These are phyloP conservation scores for Rhododendron griersonianum DNA, from an alignment of 148 eudicot genomes.

Conservation along the genomic window DNA sequence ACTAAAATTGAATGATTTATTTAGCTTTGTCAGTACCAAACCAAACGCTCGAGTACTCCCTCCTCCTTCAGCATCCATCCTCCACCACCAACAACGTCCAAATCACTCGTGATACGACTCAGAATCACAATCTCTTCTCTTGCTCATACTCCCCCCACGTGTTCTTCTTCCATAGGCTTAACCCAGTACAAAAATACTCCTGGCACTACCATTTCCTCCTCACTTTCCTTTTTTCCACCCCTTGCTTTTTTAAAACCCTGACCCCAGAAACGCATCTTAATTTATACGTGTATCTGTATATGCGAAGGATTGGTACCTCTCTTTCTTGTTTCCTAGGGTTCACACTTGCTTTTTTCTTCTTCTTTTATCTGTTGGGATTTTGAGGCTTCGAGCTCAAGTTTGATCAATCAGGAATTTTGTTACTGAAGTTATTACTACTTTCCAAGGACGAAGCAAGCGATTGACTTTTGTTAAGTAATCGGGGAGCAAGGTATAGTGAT, in stretches of 20 bases:
- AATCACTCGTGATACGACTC: not conserved
- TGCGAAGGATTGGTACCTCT: not conserved
- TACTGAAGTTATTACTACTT: constrained; percentile 8
- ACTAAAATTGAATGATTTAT: not conserved
- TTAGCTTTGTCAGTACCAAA: not conserved
- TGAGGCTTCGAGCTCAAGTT: constrained; percentile 22
- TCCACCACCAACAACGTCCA: not conserved
- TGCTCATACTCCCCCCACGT: not conserved
- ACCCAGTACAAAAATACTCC: not conserved
- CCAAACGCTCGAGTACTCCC: not conserved
- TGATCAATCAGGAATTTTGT: not conserved
- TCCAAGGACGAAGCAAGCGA: not conserved
- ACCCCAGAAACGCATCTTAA: not conserved
- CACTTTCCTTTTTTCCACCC: not conserved
- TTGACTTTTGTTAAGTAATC: not conserved
- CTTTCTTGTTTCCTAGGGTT: constrained; percentile 10
- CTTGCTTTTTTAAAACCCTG: not conserved
- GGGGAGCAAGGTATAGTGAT: not conserved
- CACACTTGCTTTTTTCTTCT: not conserved
- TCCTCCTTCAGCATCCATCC: not conserved
- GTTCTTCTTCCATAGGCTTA: not conserved
- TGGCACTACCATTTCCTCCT: not conserved
- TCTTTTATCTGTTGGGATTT: not conserved
- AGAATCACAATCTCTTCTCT: not conserved
- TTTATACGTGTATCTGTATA: not conserved